A percentile compares a stretch with the other conserved stretches of the same genome.
These are phyloP conservation scores for Bruguiera gymnorhiza DNA, from an alignment of 345 rosid species.

Conservation along the genomic window DNA sequence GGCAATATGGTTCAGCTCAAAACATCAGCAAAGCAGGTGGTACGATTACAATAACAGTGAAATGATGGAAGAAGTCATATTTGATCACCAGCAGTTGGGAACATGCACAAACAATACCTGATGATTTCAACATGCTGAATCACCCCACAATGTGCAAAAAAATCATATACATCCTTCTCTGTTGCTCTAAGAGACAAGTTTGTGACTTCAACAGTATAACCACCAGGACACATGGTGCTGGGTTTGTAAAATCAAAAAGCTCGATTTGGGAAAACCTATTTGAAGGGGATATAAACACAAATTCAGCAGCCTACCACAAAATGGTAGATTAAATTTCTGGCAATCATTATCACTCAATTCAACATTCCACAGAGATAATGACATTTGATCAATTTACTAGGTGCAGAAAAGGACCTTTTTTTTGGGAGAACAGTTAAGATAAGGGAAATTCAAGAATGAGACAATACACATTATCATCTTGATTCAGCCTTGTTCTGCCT, in stretches of 20 bases:
- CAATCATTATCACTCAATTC: slow-evolving; percentile 18
- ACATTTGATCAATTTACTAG: slow-evolving; percentile 5
- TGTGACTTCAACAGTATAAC: slow-evolving; percentile 70
- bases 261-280: slow-evolving; percentile 7
- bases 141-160: slow-evolving; percentile 69
- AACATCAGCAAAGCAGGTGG: not conserved
- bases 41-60: no score
- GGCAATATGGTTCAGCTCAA: not conserved
- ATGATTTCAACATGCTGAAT: slow-evolving; percentile 64
- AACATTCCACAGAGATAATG: slow-evolving; percentile 12
- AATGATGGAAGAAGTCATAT: not conserved
- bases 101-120: slow-evolving; percentile 40
- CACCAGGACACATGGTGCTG: slow-evolving; percentile 59
- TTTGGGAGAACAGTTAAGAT: slow-evolving; percentile 13
- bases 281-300: slow-evolving; percentile 10
- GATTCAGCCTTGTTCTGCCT: slow-evolving; percentile 9
- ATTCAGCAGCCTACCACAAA: slow-evolving; percentile 8
- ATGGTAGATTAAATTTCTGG: slow-evolving; percentile 4
- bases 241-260: slow-evolving; percentile 8
- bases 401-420: slow-evolving; percentile 11
- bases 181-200: slow-evolving; percentile 68
- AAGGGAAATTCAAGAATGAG: slow-evolving; percentile 22
- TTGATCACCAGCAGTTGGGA: slow-evolving; percentile 3
- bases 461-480: slow-evolving; percentile 27
- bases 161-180: slow-evolving; percentile 63